Evolutionary conservation across 257 asterid species (phyloP), one percentile per base, ranked within the genome.

Genomic region (Leonotis leonurus): DNA sequence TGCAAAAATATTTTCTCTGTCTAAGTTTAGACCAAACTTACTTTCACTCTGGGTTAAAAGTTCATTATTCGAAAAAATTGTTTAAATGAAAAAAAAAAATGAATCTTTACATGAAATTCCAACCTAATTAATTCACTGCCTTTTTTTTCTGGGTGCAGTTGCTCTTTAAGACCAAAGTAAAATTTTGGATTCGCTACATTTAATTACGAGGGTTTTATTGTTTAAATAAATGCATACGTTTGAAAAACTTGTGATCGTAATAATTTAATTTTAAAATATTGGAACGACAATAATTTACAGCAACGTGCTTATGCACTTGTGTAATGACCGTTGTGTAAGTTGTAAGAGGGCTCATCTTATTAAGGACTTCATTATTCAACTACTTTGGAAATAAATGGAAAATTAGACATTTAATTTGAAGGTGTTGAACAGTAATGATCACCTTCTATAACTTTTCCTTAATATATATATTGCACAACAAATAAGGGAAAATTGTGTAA

Each of bases 1-100:
- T 16, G 46, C 21, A 27, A n/a, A 46, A 46, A 48, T 27, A 65
- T 64, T 59, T 60, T 59, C 74, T 49, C 27, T 25, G 64, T 43
- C 1, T 53, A 51, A 18, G 73, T 33, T 56, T 18, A 48, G 61
- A 29, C 32, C 6, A 62, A 70, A 11, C 61, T 33, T 4, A 74
- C 62, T 75, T 70, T 65, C 53, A 56, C 66, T 22, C 68, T 45
- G 54, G 60, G 63, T 70, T 1, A 58, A 52, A n/a, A n/a, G n/a
- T n/a, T n/a, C n/a, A n/a, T n/a, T n/a, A n/a, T n/a, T n/a, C n/a
- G n/a, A n/a, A n/a, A n/a, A n/a, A n/a, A n/a, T n/a, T n/a, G n/a
- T n/a, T n/a, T n/a, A n/a, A n/a, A n/a, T n/a, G n/a, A n/a, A n/a
- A n/a, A n/a, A n/a, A n/a, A n/a, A n/a, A n/a, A n/a, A n/a, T n/a